These are phyloP conservation scores for Lachancea sp. DNA, from an alignment of 805 yeast species.

Conservation along the genomic window DNA sequence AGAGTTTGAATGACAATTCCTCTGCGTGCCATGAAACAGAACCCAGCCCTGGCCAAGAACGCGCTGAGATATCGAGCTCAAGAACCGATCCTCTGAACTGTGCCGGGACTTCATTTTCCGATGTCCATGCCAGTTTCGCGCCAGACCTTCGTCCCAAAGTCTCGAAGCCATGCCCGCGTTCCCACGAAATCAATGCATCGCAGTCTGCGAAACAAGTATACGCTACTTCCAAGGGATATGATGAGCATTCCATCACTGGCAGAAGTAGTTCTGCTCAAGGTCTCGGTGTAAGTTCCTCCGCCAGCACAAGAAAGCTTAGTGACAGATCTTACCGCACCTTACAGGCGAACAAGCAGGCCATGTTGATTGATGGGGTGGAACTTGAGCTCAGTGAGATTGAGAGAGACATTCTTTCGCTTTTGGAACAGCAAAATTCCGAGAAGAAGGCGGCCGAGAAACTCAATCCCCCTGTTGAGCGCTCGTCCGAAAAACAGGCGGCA, in stretches of 20 bases:
- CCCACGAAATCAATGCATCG: too few relatives aligned
- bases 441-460: background rate
- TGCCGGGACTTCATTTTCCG: too few relatives aligned
- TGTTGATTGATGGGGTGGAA: background rate
- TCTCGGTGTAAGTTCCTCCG: background rate
- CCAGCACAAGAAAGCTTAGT: background rate
- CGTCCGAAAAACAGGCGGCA: background rate
- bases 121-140: too few relatives aligned
- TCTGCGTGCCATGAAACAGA: too few relatives aligned
- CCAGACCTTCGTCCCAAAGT: too few relatives aligned
- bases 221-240: too few relatives aligned
- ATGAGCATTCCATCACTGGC: background rate
- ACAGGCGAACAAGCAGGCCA: background rate
- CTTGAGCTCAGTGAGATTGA: constrained; percentile 2
- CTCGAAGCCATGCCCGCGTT: too few relatives aligned
- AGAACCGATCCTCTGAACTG: too few relatives aligned
- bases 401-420: background rate
- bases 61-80: too few relatives aligned
- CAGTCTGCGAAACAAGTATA: too few relatives aligned
- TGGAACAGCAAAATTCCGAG: background rate
- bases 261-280: background rate
- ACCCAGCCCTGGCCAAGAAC: too few relatives aligned
- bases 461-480: background rate
- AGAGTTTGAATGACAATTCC: too few relatives aligned
- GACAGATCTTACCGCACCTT: background rate